Conservation (phyloP, 495 filamentous ascomycete species). For the Xylaria flabelliformis region DNA sequence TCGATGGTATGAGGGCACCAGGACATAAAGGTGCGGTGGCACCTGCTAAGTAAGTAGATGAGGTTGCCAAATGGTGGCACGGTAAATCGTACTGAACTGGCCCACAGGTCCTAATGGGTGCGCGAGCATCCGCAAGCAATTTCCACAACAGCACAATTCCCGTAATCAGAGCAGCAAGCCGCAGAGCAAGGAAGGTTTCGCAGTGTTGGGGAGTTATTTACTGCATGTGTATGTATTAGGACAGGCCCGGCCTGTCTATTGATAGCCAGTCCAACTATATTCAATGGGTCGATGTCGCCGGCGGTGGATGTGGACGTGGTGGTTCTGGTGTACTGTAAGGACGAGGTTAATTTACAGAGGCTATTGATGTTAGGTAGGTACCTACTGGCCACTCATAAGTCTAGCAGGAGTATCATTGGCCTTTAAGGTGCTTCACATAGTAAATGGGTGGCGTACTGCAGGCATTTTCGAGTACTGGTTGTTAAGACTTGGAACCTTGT, state of each 20-base stretch:
- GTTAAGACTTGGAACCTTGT: not conserved
- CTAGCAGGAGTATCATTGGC: not conserved
- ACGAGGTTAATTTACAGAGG: not conserved
- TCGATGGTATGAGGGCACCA: conserved; percentile 12
- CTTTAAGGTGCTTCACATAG: not conserved
- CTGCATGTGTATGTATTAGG: not conserved
- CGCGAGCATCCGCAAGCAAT: conserved; percentile 1
- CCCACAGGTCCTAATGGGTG: not conserved
- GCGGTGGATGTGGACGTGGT: not conserved
- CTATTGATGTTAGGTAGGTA: not conserved
- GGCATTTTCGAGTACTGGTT: not conserved
- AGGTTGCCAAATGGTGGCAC: not conserved
- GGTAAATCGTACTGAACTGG: not conserved
- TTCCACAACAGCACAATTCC: conserved; percentile 8
- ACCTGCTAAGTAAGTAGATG: not conserved
- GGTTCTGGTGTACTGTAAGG: not conserved
- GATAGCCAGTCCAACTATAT: conserved; percentile 4
- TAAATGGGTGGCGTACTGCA: not conserved
- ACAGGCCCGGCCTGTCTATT: not conserved
- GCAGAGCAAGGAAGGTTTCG: conserved; percentile 5
- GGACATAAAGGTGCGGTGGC: not conserved
- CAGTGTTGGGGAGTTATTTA: not conserved
- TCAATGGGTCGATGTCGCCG: conserved; percentile 9
- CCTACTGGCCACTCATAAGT: no score
- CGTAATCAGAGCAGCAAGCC: conserved; percentile 9